Base-by-base conservation (phyloP, 1,284 basidiomycete species). In the Ganoderma boninense region DNA sequence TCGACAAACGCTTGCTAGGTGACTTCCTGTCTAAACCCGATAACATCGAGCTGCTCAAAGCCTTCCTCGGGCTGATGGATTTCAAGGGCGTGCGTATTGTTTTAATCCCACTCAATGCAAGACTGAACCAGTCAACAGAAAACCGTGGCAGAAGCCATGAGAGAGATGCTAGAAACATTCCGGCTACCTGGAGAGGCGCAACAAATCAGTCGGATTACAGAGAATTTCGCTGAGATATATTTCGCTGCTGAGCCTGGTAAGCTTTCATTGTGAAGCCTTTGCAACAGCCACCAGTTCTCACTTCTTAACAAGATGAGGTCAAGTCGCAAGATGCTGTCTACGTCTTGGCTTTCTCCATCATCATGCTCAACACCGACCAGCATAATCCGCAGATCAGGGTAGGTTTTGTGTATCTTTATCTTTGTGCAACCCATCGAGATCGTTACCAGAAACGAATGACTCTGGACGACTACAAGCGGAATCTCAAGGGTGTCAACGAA, bases 291-390 rank as follows among this genome's bases (percentile, higher is more conserved):
- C 35, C 29, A 14, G 38, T 67, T n/a, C 57, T 67, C 42, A 43
- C 20, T 67, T 54, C 43, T 29, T 11, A 23, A 43, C 64, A 70
- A 93, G 95, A 89, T 62, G 97, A 97, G 78, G 93, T 99, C 76
- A 95, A 94, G 77, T 93, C 87, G 57, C 91, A 96, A 82, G 98
- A 99, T 80, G 95, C 97, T 1, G 95, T 96, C 29, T 98, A 98
- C 82, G 94, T 99, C 3, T 84, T 99, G 35, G 90, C 97, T 0
- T 99, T 93, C 81, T 98, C 97, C 0, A 92, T 99, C 73, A 99
- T 99, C 81, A 91, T 99, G 96, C 89, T 99, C 69, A 99, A 99
- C 82, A 99, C 98, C 2, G 98, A 99, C 84, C 89, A 92, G 70
- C 97, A 99, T 81, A 99, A 96, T 80, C 97, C 97, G n/a, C 97